Percentiles rank a stretch among this genome's conserved stretches.
Evolutionary conservation across 257 asterid species (phyloP).

Genomic region (Solanum virginianum): DNA sequence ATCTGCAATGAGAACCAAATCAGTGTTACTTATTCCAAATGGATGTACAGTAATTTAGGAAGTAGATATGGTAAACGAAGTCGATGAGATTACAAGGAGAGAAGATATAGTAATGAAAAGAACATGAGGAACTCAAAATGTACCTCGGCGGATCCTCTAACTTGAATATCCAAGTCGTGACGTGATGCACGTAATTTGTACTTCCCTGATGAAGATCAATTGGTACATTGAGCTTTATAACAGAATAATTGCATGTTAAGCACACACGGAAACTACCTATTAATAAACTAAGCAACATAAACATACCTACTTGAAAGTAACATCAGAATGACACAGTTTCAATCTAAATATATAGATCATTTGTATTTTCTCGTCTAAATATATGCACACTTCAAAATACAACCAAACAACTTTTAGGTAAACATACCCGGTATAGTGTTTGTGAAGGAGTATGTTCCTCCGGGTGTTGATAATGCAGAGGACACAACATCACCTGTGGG

Average conservation of each 20-base stretch:
- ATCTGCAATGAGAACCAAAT: constrained; percentile 42
- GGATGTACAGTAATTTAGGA: neutral
- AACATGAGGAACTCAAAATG: neutral
- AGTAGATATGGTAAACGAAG: neutral
- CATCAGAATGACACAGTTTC: neutral
- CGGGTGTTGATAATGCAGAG: constrained; percentile 56
- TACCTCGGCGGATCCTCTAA: constrained; percentile 79
- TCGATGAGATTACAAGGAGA: neutral
- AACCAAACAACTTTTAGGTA: constrained; percentile 1
- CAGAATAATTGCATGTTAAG: neutral
- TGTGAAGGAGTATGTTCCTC: constrained; percentile 63
- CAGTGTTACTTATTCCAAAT: neutral
- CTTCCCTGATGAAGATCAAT: constrained; percentile 43
- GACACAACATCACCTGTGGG: constrained; percentile 56
- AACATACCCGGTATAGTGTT: constrained; percentile 63
- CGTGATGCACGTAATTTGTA: constrained; percentile 69
- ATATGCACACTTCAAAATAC: constrained; percentile 6
- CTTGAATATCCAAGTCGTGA: constrained; percentile 55
- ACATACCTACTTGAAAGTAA: neutral
- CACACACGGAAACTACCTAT: neutral
- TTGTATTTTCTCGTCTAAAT: neutral
- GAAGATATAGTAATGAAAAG: neutral
- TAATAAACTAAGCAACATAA: neutral
- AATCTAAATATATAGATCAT: neutral
- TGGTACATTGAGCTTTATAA: neutral